Base-by-base conservation (phyloP, 2,329 filamentous ascomycete genomes). In the Xylaria sp. region DNA sequence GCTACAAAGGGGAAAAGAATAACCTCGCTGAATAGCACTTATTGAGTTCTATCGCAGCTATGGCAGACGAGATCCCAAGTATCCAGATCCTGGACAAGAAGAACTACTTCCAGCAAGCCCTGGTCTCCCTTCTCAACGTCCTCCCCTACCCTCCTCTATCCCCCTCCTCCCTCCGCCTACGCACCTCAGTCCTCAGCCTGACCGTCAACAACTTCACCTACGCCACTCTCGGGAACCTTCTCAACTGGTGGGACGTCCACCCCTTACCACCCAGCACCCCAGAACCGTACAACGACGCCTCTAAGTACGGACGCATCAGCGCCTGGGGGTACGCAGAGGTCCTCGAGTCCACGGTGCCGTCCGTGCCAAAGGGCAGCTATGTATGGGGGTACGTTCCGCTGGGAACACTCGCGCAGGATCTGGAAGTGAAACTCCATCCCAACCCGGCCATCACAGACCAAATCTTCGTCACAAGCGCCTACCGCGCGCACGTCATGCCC, bases 321-420 rank as follows among this genome's bases (percentile, higher is more conserved):
- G 81, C 79, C n/a, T 86, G 84, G 83, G 84, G 84, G 0, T 84
- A 82, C 62, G 83, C 79, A 7, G 74, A 78, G 27, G 79, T 85
- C 4, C 53, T 82, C 5, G 81, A 82, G 3, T 82, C 79, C n/a
- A 84, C 76, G 0, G 74, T 82, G 4, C 58, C 76, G 1, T 73
- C 69, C 5, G 72, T 85, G 1, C 74, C 0, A 54, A 65, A 2
- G 83, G 80, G 5, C 8, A 76, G 77, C 0, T 71, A 79, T 1
- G 66, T 85, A 0, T 84, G 70, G 45, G 84, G 84, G 0, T 84
- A 79, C 72, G 81, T 83, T 72, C 82, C 84, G 0, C 81, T 82
- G 3, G 79, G 79, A 0, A 78, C 78, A 0, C 75, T 80, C 1
- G 70, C 79, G 0, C 72, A 81, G 9, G 80, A 82, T 51, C 71